These are phyloP conservation scores for Talaromyces pinophilus DNA, from an alignment of 2,329 filamentous ascomycete genomes.

Conservation along the genomic window DNA sequence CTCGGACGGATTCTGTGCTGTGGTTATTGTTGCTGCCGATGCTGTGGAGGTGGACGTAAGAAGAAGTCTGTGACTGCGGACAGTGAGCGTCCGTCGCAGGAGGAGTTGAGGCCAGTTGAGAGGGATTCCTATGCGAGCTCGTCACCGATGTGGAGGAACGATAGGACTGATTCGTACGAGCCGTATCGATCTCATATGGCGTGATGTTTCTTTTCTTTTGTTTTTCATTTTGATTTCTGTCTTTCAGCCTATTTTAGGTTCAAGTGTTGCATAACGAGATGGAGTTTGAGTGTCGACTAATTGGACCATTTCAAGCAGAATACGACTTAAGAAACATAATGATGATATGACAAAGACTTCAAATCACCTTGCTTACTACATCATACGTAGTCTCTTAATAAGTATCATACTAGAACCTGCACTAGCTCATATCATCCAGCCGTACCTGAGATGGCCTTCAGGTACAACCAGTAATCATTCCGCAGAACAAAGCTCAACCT, in stretches of 20 bases:
- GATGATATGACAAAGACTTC: neutral
- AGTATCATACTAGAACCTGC: too few relatives aligned
- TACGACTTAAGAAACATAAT: neutral
- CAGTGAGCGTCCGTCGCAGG: neutral
- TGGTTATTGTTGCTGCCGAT: constrained; percentile 15
- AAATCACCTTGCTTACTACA: neutral
- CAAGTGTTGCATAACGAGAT: neutral
- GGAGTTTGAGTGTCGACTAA: neutral
- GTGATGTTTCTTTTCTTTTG: neutral
- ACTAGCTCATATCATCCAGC: neutral
- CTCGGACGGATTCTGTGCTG: constrained; percentile 12
- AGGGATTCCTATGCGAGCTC: neutral
- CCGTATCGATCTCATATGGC: constrained; percentile 7
- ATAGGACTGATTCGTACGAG: neutral
- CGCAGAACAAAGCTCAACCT: neutral
- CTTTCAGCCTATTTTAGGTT: neutral
- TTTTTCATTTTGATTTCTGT: neutral
- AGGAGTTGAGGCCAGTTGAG: constrained; percentile 13
- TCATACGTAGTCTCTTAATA: too few relatives aligned
- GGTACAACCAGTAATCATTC: neutral
- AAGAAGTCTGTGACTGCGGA: neutral
- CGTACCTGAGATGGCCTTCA: neutral
- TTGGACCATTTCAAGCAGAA: neutral
- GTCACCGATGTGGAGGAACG: neutral
- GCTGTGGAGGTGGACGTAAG: constrained; percentile 1